phyloP scores from a whole-genome alignment of 2,329 filamentous ascomycete genomes.

The Beauveria brongniartii region DNA sequence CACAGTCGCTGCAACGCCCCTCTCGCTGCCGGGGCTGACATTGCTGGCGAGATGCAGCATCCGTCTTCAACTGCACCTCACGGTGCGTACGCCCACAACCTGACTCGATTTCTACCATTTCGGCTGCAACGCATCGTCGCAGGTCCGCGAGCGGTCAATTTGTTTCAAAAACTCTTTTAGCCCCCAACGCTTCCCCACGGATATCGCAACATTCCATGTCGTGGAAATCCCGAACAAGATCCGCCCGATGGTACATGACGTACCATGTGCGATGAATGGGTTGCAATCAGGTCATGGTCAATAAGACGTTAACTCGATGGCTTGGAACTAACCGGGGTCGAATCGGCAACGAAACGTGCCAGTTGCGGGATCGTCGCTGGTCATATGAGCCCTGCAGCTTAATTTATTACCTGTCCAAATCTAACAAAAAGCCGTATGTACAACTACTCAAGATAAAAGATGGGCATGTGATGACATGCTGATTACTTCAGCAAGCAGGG shows the following conservation, averaged over 20 bases:
- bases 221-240: background rate
- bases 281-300: background rate
- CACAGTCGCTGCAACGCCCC: background rate
- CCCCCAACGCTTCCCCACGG: background rate
- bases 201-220: background rate
- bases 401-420: background rate
- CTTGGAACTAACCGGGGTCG: too few species aligned
- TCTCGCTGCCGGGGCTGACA: background rate
- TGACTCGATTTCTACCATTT: background rate
- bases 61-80: background rate
- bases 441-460: background rate
- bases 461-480: too few species aligned
- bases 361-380: background rate
- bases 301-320: background rate
- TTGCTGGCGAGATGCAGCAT: background rate
- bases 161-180: background rate
- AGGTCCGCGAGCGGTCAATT: background rate
- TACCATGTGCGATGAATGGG: background rate
- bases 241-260: background rate
- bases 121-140: background rate
- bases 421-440: background rate
- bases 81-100: background rate
- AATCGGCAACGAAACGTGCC: background rate
- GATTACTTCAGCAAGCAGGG: too few species aligned
- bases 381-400: background rate